Base-by-base conservation (phyloP, 441 rosid species). In the Gossypium davidsonii region DNA sequence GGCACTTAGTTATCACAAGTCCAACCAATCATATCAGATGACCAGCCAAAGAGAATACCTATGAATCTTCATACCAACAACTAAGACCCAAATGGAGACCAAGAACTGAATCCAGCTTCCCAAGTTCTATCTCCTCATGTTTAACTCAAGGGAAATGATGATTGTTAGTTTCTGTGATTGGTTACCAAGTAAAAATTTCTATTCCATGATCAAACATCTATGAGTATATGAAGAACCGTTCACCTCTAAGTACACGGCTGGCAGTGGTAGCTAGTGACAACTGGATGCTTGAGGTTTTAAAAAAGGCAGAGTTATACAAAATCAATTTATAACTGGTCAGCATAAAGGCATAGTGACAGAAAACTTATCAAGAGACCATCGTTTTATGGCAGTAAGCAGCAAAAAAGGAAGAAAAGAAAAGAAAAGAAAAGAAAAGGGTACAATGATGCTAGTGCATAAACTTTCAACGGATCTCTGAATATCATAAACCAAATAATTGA, bases 141-240 rank as follows among this genome's bases (percentile, higher is more conserved):
- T 3, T 60, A 60, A 37, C 48, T 17, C 10, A 62, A 17, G 25
- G 7, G 11, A 63, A 37, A 37, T 3, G 26, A n/a, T 58, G 63
- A 18, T 20, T 64, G 68, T 56, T 4, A 64, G 52, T 20, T 64
- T 37, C 1, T n/a, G 6, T 11, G 26, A 26, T 39, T 4, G 51
- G 17, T 64, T 64, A 9, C 31, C 49, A 64, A 20, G 68, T 64
- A 7, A 39, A 64, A 20, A 14, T 42, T 18, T 18, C 9, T 17
- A 63, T 37, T 63, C 60, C 49, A 63, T 63, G 51, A 21, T 42
- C 68, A 64, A 64, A 64, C 52, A 64, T 11, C 21, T 28, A 11
- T 12, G 53, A 65, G 18, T 17, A 21, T 20, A 6, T 7, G 17
- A 4, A 64, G 52, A 65, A 21, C 70, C 14, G 55, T 44, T 21